A percentile compares a stretch with the other conserved stretches of the same genome.
phyloP scores from a whole-genome alignment of 352 stramenopile genomes.

The Phytophthora fragariaefolia region DNA sequence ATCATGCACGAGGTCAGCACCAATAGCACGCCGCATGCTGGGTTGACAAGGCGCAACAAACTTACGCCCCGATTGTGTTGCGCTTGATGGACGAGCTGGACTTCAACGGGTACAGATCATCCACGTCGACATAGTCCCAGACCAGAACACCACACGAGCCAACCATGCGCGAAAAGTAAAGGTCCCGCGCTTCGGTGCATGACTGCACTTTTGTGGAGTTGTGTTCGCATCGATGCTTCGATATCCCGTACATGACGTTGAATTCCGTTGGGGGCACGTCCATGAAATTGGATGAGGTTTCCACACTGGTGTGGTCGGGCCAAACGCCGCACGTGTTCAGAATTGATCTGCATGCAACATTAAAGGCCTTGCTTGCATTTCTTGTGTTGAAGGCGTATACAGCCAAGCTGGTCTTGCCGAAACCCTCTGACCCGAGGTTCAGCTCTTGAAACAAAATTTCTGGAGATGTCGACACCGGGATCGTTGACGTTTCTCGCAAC shows the following conservation, averaged over 20 bases:
- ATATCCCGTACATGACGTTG: constrained; percentile 40
- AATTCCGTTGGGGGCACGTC: constrained; percentile 25
- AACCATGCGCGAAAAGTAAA: constrained; percentile 41
- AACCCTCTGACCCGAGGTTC: constrained; percentile 16
- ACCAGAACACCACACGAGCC: constrained; percentile 41
- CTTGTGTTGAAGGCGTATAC: constrained; percentile 46
- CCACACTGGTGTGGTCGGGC: constrained; percentile 36
- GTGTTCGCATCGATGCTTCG: constrained; percentile 27
- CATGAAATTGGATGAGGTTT: constrained; percentile 27
- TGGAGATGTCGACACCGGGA: constrained; percentile 28
- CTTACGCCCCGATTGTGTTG: constrained; percentile 47
- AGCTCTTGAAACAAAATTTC: constrained; percentile 49
- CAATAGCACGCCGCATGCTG: no score
- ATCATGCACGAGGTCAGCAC: background rate
- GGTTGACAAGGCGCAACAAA: no score
- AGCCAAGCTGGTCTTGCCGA: constrained; percentile 42
- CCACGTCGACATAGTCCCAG: constrained; percentile 52
- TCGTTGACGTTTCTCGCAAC: constrained; percentile 42
- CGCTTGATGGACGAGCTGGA: constrained; percentile 36
- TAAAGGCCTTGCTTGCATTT: constrained; percentile 35
- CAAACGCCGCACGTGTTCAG: constrained; percentile 35
- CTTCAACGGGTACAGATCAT: constrained; percentile 43
- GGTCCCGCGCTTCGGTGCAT: constrained; percentile 27
- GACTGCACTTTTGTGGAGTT: constrained; percentile 25
- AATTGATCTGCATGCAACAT: constrained; percentile 36